Evolutionary conservation across 2,329 filamentous ascomycete species (phyloP), one percentile per base, ranked within the genome.

Genomic region (Fusarium fracticaudum): DNA sequence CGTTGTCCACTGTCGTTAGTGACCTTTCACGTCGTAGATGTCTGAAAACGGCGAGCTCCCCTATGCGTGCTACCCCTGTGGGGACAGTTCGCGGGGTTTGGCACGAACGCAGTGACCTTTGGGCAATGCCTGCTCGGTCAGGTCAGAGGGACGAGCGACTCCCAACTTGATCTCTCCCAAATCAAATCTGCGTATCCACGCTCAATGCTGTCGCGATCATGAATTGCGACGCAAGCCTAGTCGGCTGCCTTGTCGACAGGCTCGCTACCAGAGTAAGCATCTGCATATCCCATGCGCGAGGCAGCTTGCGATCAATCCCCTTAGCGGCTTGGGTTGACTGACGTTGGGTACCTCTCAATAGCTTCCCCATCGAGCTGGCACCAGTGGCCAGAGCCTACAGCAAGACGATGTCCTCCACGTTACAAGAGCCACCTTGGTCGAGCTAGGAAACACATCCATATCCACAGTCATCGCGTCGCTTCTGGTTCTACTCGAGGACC

Each of bases 351-450:
- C 55, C 70, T 63, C 26, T 66, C 85, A 88, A 64, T 69, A 91
- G 90, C 87, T 92, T 64, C 90, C 90, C 64, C 89, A 92, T 83
- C 87, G 89, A 73, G 91, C 89, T 64, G 90, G 90, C 77, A 88
- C 86, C 67, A 85, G 86, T 67, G 84, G 85, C 73, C 86, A 88
- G 76, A 87, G 89, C 74, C 86, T 91, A 69, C 83, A 85, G 65
- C 87, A 89, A 77, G 91, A 92, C 81, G 89, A 91, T 58, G 85
- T 92, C 69, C 86, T 90, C 59, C 83, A 86, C 67, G 88, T 90
- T 64, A 91, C 90, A 26, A 88, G 89, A 77, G 85, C 87, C 33
- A 91, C 90, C 11, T 85, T 92, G 58, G 84, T 92, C 71, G 87
- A 89, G 75, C 84, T 92, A 76, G 91, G 90, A 80, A 83, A 84